A percentile compares a stretch with the other conserved stretches of the same genome.
Evolutionary conservation across 2,329 filamentous ascomycete genomes (phyloP).

Genomic region (Aspergillus pseudonomiae): DNA sequence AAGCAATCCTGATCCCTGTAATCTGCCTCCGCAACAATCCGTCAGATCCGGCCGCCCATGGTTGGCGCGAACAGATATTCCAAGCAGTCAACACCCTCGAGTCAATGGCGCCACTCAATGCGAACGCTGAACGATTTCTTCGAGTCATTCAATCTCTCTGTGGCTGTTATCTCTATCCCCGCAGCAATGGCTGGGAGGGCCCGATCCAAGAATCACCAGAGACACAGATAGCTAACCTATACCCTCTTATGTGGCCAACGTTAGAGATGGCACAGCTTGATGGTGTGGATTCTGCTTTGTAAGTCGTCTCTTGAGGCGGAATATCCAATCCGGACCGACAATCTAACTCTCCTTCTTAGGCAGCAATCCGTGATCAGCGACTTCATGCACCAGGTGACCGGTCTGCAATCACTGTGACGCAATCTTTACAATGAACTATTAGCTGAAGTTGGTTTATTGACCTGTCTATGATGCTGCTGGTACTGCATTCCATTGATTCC

Average conservation of each 20-base stretch:
- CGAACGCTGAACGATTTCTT: background rate
- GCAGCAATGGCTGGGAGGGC: background rate
- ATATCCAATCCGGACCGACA: background rate
- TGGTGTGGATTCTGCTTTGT: background rate
- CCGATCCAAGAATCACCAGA: background rate
- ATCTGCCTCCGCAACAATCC: background rate
- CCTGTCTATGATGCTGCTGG: background rate
- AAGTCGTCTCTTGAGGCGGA: background rate
- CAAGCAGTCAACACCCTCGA: background rate
- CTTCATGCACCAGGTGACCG: background rate
- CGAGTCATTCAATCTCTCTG: background rate
- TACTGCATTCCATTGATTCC: background rate
- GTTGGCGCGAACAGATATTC: background rate
- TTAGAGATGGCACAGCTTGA: background rate
- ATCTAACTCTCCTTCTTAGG: background rate
- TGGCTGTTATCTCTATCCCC: background rate
- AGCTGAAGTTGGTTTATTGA: background rate
- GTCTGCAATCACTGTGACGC: background rate
- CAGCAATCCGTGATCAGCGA: background rate
- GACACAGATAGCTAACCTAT: background rate
- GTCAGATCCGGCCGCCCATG: background rate
- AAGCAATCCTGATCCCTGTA: slow-evolving; percentile 33
- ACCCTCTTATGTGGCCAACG: background rate
- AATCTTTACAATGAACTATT: background rate
- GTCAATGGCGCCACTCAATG: background rate